A percentile compares a stretch with the other conserved stretches of the same genome.
These are phyloP conservation scores for Setaria italica DNA, from an alignment of 202 grass and related monocot genomes.

Conservation along the genomic window DNA sequence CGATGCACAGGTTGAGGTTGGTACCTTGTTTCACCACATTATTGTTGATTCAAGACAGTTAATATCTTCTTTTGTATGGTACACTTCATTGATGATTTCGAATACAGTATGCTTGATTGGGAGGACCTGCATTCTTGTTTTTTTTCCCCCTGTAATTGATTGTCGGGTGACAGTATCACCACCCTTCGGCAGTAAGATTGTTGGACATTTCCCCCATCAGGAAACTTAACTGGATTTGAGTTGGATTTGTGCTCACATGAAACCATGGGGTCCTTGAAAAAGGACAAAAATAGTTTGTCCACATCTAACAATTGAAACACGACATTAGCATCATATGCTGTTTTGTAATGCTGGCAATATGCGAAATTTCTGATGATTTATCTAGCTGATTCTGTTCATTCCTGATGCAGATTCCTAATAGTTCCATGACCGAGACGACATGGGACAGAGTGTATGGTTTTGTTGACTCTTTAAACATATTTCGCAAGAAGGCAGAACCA, in stretches of 20 bases:
- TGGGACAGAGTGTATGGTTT: slow-evolving; percentile 66
- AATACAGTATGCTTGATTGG: slow-evolving; percentile 17
- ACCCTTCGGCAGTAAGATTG: slow-evolving; percentile 9
- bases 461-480: slow-evolving; percentile 64
- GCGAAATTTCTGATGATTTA: slow-evolving; percentile 4
- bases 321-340: slow-evolving; percentile 4
- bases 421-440: slow-evolving; percentile 55
- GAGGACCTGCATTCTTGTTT: slow-evolving; percentile 4
- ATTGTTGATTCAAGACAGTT: neutral
- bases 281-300: slow-evolving; percentile 28
- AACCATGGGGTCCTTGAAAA: neutral
- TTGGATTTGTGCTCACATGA: neutral
- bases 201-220: neutral
- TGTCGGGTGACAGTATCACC: neutral
- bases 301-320: slow-evolving; percentile 23
- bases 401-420: slow-evolving; percentile 48
- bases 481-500: slow-evolving; percentile 59
- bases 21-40: neutral
- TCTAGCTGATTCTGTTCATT: neutral
- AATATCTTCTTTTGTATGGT: neutral
- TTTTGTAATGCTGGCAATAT: neutral
- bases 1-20: slow-evolving; percentile 62
- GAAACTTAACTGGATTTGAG: slow-evolving; percentile 15
- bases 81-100: slow-evolving; percentile 8
- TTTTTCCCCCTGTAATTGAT: neutral